Evolutionary conservation across 2,329 filamentous ascomycete genomes (phyloP).

Genomic region (Talaromyces sp.): DNA sequence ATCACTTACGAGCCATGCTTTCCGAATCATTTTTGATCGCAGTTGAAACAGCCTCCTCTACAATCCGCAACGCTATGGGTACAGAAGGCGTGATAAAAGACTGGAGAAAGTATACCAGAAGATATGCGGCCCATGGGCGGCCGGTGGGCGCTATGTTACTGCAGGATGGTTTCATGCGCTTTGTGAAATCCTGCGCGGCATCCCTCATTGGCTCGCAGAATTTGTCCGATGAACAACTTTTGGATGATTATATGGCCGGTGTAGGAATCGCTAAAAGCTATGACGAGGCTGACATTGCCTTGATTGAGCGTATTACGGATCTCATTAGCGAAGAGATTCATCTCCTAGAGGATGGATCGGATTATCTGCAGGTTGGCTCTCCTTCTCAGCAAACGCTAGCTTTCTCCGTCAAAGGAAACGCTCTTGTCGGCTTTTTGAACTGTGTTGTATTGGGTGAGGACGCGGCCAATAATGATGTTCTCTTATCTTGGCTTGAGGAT

Average conservation of each 20-base stretch:
- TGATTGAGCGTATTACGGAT: slow-evolving; percentile 64
- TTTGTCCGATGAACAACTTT: slow-evolving; percentile 64
- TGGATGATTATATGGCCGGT: slow-evolving; percentile 72
- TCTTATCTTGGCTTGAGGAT: slow-evolving; percentile 85
- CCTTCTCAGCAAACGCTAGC: slow-evolving; percentile 84
- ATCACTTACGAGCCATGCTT: slow-evolving; percentile 70
- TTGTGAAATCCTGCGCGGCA: slow-evolving; percentile 77
- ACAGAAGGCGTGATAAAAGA: slow-evolving; percentile 70
- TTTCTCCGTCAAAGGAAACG: slow-evolving; percentile 80
- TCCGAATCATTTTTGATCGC: slow-evolving; percentile 83
- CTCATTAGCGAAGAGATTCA: slow-evolving; percentile 82
- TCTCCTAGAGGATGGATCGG: slow-evolving; percentile 82
- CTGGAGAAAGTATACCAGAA: slow-evolving; percentile 83
- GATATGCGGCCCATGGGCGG: slow-evolving; percentile 77
- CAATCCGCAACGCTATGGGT: slow-evolving; percentile 76
- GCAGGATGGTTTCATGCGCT: slow-evolving; percentile 83
- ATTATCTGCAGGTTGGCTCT: slow-evolving; percentile 85
- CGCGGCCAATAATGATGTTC: slow-evolving; percentile 73
- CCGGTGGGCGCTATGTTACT: slow-evolving; percentile 90
- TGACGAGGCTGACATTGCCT: slow-evolving; percentile 41
- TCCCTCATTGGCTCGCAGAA: slow-evolving; percentile 66
- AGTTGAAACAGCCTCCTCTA: slow-evolving; percentile 87
- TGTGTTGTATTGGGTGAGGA: slow-evolving; percentile 82
- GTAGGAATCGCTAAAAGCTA: slow-evolving; percentile 50
- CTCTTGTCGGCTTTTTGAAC: slow-evolving; percentile 80